phyloP scores from a whole-genome alignment of 2,329 filamentous ascomycete genomes.

The Catunica adiposa region DNA sequence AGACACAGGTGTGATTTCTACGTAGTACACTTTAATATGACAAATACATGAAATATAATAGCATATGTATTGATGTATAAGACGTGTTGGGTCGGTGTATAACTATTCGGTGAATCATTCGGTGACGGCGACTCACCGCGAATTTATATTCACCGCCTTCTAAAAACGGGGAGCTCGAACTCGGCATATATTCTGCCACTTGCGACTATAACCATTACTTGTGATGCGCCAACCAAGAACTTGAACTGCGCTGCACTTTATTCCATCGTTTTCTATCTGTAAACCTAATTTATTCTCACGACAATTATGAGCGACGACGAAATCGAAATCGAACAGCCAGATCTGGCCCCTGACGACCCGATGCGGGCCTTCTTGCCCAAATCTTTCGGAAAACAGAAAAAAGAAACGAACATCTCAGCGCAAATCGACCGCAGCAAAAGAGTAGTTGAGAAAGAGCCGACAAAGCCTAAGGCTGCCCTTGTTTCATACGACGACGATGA shows the following conservation, averaged over 20 bases:
- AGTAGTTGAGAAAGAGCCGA: conserved; percentile 15
- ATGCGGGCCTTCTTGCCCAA: conserved; percentile 64
- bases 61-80: neutral
- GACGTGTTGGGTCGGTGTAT: no score
- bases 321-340: conserved; percentile 33
- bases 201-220: neutral
- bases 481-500: conserved; percentile 7
- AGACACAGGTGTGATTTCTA: neutral
- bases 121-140: neutral
- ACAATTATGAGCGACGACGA: conserved; percentile 35
- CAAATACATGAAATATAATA: neutral
- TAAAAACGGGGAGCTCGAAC: no score
- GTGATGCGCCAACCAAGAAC: neutral
- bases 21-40: no score
- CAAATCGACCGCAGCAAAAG: conserved; percentile 71
- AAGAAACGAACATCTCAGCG: conserved; percentile 54
- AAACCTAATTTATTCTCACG: neutral
- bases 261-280: neutral
- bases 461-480: conserved; percentile 13
- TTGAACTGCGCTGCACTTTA: neutral
- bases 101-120: neutral
- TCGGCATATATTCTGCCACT: neutral
- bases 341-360: conserved; percentile 46
- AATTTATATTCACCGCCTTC: neutral
- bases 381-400: conserved; percentile 70